A percentile compares a stretch with the other conserved stretches of the same genome.
Conservation (phyloP, 345 rosid species). For the Angophora floribunda region DNA sequence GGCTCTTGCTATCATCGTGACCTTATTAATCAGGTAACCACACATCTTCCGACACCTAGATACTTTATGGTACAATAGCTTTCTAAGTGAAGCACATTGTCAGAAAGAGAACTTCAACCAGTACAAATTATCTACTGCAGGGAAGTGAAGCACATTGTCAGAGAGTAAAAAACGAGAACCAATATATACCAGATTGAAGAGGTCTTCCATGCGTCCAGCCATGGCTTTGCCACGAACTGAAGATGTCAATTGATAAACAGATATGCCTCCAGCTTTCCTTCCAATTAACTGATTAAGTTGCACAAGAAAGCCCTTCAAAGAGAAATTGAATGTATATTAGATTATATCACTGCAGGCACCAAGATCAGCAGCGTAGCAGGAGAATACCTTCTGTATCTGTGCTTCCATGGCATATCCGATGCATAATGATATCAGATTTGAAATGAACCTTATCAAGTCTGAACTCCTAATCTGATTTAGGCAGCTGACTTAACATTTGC, state of each 20-base stretch:
- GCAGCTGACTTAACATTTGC: not conserved
- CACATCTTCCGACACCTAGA: not conserved
- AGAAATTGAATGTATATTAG: not conserved
- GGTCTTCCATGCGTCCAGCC: constrained; percentile 85
- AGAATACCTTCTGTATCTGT: not conserved
- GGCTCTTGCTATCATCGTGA: not conserved
- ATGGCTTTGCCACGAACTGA: constrained; percentile 90
- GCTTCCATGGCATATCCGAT: not conserved
- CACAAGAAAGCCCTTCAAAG: constrained; percentile 10
- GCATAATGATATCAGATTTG: not conserved
- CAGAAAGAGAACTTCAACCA: not conserved
- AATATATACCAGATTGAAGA: constrained; percentile 66
- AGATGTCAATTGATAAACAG: constrained; percentile 86
- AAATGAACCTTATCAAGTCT: not conserved
- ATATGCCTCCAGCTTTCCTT: constrained; percentile 96
- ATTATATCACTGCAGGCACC: not conserved
- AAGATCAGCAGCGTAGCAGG: not conserved
- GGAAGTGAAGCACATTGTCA: not conserved
- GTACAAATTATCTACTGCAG: not conserved
- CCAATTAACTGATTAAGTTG: constrained; percentile 98
- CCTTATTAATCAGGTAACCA: not conserved
- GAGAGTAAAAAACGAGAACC: not conserved
- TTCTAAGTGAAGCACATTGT: not conserved
- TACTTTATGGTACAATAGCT: not conserved
- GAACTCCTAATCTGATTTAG: not conserved